Base-by-base conservation (phyloP, 441 rosid species). In the Erysimum cheiri region DNA sequence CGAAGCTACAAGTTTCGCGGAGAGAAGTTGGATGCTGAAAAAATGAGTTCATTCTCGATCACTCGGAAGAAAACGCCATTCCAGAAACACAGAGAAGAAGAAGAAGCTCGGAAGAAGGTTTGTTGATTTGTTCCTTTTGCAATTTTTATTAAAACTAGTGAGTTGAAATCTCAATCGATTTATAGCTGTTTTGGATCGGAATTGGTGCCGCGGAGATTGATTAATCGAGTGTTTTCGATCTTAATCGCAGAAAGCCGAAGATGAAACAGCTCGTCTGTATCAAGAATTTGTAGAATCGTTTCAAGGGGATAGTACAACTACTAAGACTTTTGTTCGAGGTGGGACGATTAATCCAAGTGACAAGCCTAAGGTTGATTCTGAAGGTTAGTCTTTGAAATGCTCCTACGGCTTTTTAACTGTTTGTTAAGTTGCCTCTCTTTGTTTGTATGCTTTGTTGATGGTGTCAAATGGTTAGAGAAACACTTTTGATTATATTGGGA, bases 61-160 rank as follows among this genome's bases (percentile, higher is more conserved):
- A 85, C 90, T n/a, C 87, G 96, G 53, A 94, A 94, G 84, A 94
- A 92, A 74, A 94, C 99, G 1, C 99, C 98, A 13, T 92, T 94
- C 66, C 97, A 92, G 86, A 95, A 90, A 85, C 98, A 94, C 76
- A 84, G 96, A 67, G 98, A 94, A 72, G 98, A 94, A 80, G 99
- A 94, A 79, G 97, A 92, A 74, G 98, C 99, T 29, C 86, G 81
- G 85, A 92, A 94, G 61, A 94, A 92, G 97, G 99, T 85, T 54
- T 10, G 28, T 9, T 14, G 5, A 1, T 40, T 14, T 19, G 4
- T 10, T 35, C 6, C n/a, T 15, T 57, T 32, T 3, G 19, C 36
- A 53, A 3, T 46, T 48, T 47, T 6, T 47, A 2, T 22, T 22
- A 22, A 22, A 22, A 22, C 24, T 22, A 22, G 24, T 19, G 43